Evolutionary conservation across 495 filamentous ascomycete species (phyloP).

Genomic region (Letharia columbiana): DNA sequence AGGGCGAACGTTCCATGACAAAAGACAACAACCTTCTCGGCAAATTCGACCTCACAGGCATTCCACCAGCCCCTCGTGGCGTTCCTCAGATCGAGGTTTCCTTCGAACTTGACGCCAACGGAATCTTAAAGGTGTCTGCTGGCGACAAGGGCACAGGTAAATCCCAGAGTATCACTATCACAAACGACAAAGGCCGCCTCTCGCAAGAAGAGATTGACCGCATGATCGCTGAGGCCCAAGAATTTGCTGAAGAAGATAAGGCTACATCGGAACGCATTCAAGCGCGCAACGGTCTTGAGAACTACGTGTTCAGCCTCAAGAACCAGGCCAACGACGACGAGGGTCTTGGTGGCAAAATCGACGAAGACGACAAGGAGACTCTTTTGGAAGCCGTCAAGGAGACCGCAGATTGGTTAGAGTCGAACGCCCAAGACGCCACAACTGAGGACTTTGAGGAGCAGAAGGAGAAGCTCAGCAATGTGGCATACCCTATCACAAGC

Average conservation of each 20-base stretch:
- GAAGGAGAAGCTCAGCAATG: constrained; percentile 94
- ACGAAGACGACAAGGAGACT: constrained; percentile 97
- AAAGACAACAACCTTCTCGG: constrained; percentile 95
- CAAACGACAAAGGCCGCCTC: constrained; percentile 96
- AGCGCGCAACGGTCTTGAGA: constrained; percentile 91
- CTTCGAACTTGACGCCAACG: constrained; percentile 95
- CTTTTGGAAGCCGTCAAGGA: constrained; percentile 97
- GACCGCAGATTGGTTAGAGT: constrained; percentile 92
- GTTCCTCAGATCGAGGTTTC: constrained; percentile 98
- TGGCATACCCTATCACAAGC: constrained; percentile 97
- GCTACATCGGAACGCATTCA: constrained; percentile 89
- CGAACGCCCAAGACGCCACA: constrained; percentile 79
- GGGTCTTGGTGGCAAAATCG: constrained; percentile 94
- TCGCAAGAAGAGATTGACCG: constrained; percentile 95
- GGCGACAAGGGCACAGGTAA: constrained; percentile 97
- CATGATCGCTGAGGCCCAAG: constrained; percentile 95
- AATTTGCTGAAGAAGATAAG: constrained; percentile 98
- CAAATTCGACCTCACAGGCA: constrained; percentile 96
- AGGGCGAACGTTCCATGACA: constrained; percentile 93
- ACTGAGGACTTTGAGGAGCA: constrained; percentile 98
- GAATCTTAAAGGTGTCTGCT: constrained; percentile 92
- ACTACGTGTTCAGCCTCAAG: constrained; percentile 95
- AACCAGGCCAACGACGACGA: constrained; percentile 98
- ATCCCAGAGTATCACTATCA: constrained; percentile 92
- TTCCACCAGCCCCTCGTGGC: constrained; percentile 87